Evolutionary conservation across 345 rosid genomes (phyloP), one percentile per base, ranked within the genome.

Genomic region (Mallotus nudiflorus): DNA sequence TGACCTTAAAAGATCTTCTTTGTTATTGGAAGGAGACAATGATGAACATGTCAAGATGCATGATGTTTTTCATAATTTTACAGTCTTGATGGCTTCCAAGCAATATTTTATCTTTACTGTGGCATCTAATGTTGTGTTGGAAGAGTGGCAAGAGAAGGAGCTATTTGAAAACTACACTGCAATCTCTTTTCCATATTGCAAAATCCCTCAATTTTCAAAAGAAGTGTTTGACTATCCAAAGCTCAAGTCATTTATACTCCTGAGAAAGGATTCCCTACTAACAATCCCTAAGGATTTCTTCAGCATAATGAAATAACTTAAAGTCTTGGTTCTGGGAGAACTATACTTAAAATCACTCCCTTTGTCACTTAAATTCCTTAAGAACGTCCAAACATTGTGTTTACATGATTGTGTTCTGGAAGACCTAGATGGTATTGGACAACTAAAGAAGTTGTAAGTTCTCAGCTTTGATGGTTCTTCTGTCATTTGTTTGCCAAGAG

Each of bases 41-140:
- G 9, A 6, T 11, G 28, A 44, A 0, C 6, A 9, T 0, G 15
- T 81, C 42, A n/a, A 48, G 19, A 70, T 81, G 33, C 81, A 71
- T 67, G 86, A 80, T n/a, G 25, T 77, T 22, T 56, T 77, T 60
- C 68, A 57, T 12, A 68, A 63, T 62, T 73, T 73, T 29, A 84
- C 72, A 4, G 10, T 51, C 6, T 48, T 73, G 2, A 74, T 82
- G 35, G 75, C 73, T 9, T 44, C 35, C 2, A 62, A 59, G 33
- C 65, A 67, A 31, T 39, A 12, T 1, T 6, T 62, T 29, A 40
- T 52, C 7, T 46, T 78, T 44, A 18, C 24, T 6, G 3, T 53
- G 31, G 19, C 70, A 54, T 4, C 10, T 67, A 71, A 74, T 54
- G 14, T 11, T 39, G 49, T 37, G 28, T 5, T 27, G 20, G 33